Evolutionary conservation across 495 filamentous ascomycete species (phyloP).

Genomic region (Aspergillus cristatus): DNA sequence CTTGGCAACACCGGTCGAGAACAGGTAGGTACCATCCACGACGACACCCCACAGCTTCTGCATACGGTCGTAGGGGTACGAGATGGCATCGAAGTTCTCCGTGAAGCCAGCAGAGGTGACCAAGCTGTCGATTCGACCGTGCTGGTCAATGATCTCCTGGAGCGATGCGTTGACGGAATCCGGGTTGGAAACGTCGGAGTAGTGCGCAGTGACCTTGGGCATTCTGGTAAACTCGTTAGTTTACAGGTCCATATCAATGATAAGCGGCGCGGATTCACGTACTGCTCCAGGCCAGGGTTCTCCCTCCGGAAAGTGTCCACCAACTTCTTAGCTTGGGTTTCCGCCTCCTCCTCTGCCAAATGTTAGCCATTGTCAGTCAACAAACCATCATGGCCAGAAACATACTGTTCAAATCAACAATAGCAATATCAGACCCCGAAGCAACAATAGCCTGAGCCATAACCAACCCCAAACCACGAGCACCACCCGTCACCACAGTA

Average conservation of each 20-base stretch:
- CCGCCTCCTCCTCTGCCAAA: conserved; percentile 68
- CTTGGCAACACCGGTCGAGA: conserved; percentile 73
- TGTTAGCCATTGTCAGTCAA: conserved; percentile 7
- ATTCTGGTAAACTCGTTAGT: conserved; percentile 34
- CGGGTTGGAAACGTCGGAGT: conserved; percentile 72
- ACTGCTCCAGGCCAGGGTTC: conserved; percentile 67
- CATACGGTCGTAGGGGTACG: conserved; percentile 80
- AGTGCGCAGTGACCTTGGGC: conserved; percentile 83
- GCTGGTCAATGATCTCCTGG: conserved; percentile 56
- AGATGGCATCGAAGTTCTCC: conserved; percentile 86
- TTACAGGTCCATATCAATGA: neutral
- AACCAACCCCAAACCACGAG: conserved; percentile 76
- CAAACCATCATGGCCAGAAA: conserved; percentile 5
- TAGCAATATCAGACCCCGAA: conserved; percentile 79
- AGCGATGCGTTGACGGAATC: conserved; percentile 66
- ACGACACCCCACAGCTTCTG: conserved; percentile 92
- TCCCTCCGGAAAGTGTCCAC: conserved; percentile 64
- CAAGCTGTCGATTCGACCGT: conserved; percentile 79
- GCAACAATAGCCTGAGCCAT: conserved; percentile 86
- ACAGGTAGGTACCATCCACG: conserved; percentile 88
- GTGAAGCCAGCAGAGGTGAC: conserved; percentile 95
- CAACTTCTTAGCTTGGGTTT: conserved; percentile 59
- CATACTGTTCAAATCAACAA: conserved; percentile 88
- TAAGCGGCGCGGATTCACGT: conserved; percentile 11
- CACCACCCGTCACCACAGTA: conserved; percentile 76